Evolutionary conservation across 2,329 filamentous ascomycete species (phyloP).

Genomic region (Albifimbria verrucaria): DNA sequence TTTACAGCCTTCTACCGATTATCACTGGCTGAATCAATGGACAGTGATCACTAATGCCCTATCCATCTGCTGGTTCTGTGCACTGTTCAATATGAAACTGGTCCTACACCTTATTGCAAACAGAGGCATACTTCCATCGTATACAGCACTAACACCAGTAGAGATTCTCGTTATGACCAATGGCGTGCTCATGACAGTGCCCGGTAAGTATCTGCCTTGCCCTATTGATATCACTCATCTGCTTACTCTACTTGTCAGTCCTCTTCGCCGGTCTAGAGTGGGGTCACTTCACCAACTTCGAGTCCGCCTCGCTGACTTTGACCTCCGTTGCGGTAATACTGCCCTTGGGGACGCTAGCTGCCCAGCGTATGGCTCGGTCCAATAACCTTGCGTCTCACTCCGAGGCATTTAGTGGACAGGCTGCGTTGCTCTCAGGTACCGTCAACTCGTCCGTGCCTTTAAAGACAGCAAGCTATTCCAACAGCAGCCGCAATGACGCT

Average conservation of each 20-base stretch:
- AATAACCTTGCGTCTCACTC: conserved; percentile 16
- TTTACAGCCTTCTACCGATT: conserved; percentile 14
- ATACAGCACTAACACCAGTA: conserved; percentile 43
- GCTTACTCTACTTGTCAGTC: conserved; percentile 27
- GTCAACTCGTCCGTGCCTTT: conserved; percentile 15
- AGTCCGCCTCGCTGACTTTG: conserved; percentile 45
- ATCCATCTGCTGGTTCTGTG: conserved; percentile 51
- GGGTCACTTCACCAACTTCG: conserved; percentile 38
- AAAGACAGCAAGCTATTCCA: conserved; percentile 17
- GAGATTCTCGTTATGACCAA: conserved; percentile 55
- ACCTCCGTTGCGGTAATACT: conserved; percentile 50
- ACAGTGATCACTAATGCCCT: conserved; percentile 36
- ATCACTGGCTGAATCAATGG: conserved; percentile 35
- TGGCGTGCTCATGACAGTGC: conserved; percentile 52
- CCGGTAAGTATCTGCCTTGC: conserved; percentile 36
- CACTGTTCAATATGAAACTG: conserved; percentile 51
- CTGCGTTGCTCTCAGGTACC: conserved; percentile 8
- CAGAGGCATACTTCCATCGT: conserved; percentile 42
- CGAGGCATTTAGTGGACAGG: conserved; percentile 12
- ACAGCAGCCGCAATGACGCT: conserved; percentile 11
- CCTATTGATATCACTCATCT: background rate
- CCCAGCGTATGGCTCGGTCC: conserved; percentile 39
- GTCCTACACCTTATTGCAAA: conserved; percentile 44
- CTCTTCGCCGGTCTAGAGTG: conserved; percentile 49
- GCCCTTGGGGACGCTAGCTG: conserved; percentile 49